Evolutionary conservation across 108 stramenopile species (phyloP), one percentile per base, ranked within the genome.

Genomic region (Asterionellopsis glacialis): DNA sequence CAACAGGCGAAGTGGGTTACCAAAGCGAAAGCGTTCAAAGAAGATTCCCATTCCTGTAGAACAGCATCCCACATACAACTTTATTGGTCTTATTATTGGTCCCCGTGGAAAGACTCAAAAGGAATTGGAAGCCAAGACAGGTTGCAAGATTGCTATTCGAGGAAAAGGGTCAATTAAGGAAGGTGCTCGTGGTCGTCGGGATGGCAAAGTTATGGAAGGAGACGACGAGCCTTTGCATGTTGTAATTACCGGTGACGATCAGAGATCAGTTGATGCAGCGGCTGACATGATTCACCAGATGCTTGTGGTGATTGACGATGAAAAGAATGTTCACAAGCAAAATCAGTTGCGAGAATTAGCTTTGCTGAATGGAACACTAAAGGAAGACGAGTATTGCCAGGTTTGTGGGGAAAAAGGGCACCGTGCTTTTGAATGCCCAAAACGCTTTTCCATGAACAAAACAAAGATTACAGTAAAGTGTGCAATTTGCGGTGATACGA

Each of bases 51-150:
- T 96, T 51, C 96, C 95, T 5, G 64, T 92, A 21, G 88, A 96
- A 61, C 79, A 92, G 55, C 90, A 90, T 75, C 98, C 98, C 0
- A 88, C 74, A 1, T 94, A 96, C 74, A 97, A 97, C 68, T 98
- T 97, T 77, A 96, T 98, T 58, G 98, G 94, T 16, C 74, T 95
- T 33, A 87, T 95, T 51, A 91, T 95, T 40, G 99, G 99, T 14
- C 98, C 99, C 0, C 76, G 99, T 9, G 99, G 99, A 0, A 97
- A 95, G 68, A 98, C 97, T 1, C 99, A 99, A 68, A 98, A 98
- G 74, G 96, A 95, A 27, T 80, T 99, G 71, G 98, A 99, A 85
- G 61, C 67, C 43, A 91, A 95, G 69, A 96, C 96, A 6, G 95
- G 94, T 28, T 97, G 96, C 75, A 97, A 97, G 71, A 97, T 99